phyloP scores from a whole-genome alignment of 805 yeast species.

The Saccharomycopsis fibuligera region DNA sequence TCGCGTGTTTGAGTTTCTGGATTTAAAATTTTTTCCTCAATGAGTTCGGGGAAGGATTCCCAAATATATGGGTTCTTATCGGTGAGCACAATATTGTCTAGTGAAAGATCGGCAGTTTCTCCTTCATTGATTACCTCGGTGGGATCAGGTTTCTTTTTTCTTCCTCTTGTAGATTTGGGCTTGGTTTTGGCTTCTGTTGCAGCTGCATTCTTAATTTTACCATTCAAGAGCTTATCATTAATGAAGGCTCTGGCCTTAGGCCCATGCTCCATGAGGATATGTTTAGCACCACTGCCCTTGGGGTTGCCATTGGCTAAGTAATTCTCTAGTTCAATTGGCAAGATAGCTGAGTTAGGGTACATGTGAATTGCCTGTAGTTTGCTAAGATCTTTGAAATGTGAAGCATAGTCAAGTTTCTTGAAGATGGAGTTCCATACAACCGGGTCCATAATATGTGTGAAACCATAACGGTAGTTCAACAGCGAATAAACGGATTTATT shows the following conservation, averaged over 20 bases:
- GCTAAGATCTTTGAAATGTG: constrained; percentile 14
- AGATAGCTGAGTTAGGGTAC: constrained; percentile 53
- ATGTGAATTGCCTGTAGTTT: constrained; percentile 50
- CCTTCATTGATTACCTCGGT: background rate
- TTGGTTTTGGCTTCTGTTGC: background rate
- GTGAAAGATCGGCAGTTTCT: no score
- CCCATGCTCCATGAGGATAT: constrained; percentile 55
- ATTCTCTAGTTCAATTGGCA: constrained; percentile 57
- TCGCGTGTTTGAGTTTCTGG: constrained; percentile 34
- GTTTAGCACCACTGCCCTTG: constrained; percentile 60
- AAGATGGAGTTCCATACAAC: background rate
- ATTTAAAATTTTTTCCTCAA: constrained; percentile 37
- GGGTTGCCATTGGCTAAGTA: no score
- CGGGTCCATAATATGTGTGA: background rate
- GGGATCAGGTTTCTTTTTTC: background rate
- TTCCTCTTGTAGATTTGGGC: background rate
- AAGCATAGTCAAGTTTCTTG: background rate
- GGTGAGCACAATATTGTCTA: constrained; percentile 15
- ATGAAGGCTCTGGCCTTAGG: background rate
- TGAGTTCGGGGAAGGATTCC: constrained; percentile 49
- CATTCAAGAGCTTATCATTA: background rate
- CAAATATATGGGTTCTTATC: constrained; percentile 58
- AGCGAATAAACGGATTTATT: background rate
- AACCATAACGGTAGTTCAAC: background rate
- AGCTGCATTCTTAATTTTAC: background rate